These are phyloP conservation scores for Psilocybe cubensis DNA, from an alignment of 768 basidiomycete genomes.

Conservation along the genomic window DNA sequence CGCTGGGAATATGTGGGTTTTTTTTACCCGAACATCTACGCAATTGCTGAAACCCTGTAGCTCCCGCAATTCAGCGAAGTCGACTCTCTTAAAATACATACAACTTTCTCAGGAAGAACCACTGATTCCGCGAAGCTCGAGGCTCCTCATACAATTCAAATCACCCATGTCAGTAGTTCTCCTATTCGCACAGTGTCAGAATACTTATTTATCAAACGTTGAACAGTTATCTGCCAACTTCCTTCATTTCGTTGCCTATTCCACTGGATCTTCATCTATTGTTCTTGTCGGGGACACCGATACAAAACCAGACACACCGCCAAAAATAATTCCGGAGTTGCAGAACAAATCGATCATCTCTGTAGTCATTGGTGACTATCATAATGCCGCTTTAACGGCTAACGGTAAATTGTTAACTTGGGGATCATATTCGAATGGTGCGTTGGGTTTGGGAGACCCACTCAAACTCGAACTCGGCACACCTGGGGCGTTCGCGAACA, in stretches of 20 bases:
- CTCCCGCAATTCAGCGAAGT: slow-evolving; percentile 76
- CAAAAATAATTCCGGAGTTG: slow-evolving; percentile 70
- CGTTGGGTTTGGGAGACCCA: slow-evolving; percentile 87
- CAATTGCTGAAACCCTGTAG: slow-evolving; percentile 37
- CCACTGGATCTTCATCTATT: slow-evolving; percentile 68
- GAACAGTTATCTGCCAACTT: slow-evolving; percentile 85
- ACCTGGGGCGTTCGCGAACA: slow-evolving; percentile 61
- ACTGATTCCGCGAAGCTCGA: slow-evolving; percentile 29
- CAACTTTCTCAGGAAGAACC: slow-evolving; percentile 41
- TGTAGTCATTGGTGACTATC: slow-evolving; percentile 91
- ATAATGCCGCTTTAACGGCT: slow-evolving; percentile 83
- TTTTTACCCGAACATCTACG: background rate
- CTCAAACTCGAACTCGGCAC: slow-evolving; percentile 48
- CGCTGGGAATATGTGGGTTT: slow-evolving; percentile 74
- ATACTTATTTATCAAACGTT: slow-evolving; percentile 16
- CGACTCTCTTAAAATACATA: slow-evolving; percentile 47
- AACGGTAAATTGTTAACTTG: slow-evolving; percentile 80
- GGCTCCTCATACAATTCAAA: slow-evolving; percentile 53
- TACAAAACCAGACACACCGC: slow-evolving; percentile 46
- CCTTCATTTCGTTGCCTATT: slow-evolving; percentile 80
- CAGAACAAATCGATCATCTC: slow-evolving; percentile 84
- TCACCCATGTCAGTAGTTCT: slow-evolving; percentile 72
- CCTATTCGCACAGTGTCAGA: slow-evolving; percentile 3
- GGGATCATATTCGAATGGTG: slow-evolving; percentile 78
- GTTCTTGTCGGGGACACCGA: slow-evolving; percentile 70